Evolutionary conservation across 345 rosid species (phyloP).

Genomic region (Clausena lansium): DNA sequence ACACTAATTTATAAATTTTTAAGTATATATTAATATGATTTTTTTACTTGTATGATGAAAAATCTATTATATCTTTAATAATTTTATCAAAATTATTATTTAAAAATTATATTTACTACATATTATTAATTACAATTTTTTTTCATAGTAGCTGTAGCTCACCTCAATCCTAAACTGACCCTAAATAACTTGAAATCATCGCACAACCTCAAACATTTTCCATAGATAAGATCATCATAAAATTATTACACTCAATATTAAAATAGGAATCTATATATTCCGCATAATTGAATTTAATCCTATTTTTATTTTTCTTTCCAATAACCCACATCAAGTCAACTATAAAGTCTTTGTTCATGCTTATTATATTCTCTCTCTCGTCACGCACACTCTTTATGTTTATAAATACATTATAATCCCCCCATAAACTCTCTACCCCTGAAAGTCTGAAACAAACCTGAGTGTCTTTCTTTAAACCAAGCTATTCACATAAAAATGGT

Average conservation of each 20-base stretch:
- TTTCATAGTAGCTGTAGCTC: too few relatives aligned
- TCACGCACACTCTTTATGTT: background rate
- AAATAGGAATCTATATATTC: background rate
- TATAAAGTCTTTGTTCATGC: background rate
- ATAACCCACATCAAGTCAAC: background rate
- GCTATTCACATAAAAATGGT: conserved; percentile 22
- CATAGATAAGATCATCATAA: background rate
- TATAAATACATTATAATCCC: background rate
- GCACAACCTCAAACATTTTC: background rate
- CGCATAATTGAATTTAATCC: background rate
- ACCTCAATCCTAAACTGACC: too few relatives aligned
- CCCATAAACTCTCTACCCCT: background rate
- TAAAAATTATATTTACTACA: too few relatives aligned
- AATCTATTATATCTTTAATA: too few relatives aligned
- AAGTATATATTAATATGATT: too few relatives aligned
- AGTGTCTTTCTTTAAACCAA: background rate
- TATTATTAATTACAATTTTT: too few relatives aligned
- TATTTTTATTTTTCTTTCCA: background rate
- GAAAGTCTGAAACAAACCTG: background rate
- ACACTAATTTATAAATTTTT: too few relatives aligned
- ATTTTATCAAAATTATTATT: too few relatives aligned
- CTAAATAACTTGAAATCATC: background rate
- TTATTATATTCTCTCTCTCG: too few relatives aligned
- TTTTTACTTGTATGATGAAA: too few relatives aligned
- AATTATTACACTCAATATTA: background rate